These are phyloP conservation scores for Phytophthora cajani DNA, from an alignment of 352 stramenopile species.

Conservation along the genomic window DNA sequence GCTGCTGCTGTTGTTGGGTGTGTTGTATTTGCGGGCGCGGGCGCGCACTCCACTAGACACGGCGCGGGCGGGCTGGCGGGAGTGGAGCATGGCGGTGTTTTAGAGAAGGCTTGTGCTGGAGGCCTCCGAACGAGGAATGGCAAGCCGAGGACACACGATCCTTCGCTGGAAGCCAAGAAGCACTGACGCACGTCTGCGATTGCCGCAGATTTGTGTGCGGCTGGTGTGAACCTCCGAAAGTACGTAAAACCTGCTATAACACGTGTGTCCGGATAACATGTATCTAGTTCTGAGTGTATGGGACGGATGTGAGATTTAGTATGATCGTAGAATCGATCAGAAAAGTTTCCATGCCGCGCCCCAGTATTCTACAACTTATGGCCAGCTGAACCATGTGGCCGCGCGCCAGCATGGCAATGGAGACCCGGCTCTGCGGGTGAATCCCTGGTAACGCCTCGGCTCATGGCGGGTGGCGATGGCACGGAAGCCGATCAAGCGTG, in stretches of 20 bases:
- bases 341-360: background rate
- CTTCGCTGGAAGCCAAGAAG: conserved; percentile 32
- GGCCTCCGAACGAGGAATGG: conserved; percentile 28
- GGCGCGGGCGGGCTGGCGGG: conserved; percentile 19
- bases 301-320: background rate
- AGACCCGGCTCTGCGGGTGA: conserved; percentile 9
- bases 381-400: conserved; percentile 28
- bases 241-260: background rate
- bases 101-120: conserved; percentile 11
- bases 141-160: background rate
- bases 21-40: conserved; percentile 24
- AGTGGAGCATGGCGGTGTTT: conserved; percentile 16
- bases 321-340: background rate
- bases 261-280: background rate
- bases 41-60: conserved; percentile 26
- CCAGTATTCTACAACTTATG: conserved; percentile 24
- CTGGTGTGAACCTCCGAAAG: conserved; percentile 1
- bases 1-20: background rate
- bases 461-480: conserved; percentile 4
- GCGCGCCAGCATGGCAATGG: conserved; percentile 1
- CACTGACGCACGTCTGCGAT: conserved; percentile 26
- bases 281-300: no score
- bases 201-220: conserved; percentile 15
- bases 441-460: conserved; percentile 15
- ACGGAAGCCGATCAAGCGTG: conserved; percentile 22